These are phyloP conservation scores for Lachancea quebecensis DNA, from an alignment of 805 yeast genomes.

Conservation along the genomic window DNA sequence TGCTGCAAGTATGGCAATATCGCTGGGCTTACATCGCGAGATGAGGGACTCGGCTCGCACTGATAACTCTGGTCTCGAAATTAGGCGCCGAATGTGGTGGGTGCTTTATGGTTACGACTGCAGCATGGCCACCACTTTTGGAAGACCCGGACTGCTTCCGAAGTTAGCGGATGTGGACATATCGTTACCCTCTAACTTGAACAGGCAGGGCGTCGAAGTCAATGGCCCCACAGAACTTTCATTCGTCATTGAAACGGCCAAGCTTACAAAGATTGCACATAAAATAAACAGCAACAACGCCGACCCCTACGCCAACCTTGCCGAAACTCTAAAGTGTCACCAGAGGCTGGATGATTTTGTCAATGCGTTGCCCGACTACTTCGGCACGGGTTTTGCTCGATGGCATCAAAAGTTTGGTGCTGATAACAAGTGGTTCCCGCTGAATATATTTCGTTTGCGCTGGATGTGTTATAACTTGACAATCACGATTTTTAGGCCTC, in stretches of 20 bases:
- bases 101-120: constrained; percentile 57
- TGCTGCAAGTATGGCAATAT: constrained; percentile 60
- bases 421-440: constrained; percentile 39
- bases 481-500: constrained; percentile 48
- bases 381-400: background rate
- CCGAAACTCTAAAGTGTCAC: background rate
- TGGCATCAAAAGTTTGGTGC: background rate
- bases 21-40: constrained; percentile 56
- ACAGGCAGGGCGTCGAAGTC: constrained; percentile 32
- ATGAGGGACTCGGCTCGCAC: constrained; percentile 17
- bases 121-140: constrained; percentile 57
- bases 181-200: constrained; percentile 43
- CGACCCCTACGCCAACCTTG: background rate
- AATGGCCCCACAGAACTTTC: constrained; percentile 50
- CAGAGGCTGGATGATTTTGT: constrained; percentile 15
- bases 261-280: constrained; percentile 42
- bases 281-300: constrained; percentile 33
- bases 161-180: constrained; percentile 40
- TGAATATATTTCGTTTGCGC: constrained; percentile 44
- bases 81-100: constrained; percentile 62
- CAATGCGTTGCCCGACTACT: constrained; percentile 30
- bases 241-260: constrained; percentile 49
- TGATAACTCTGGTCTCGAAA: constrained; percentile 33
- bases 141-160: constrained; percentile 55
- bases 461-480: constrained; percentile 58